Base-by-base conservation (phyloP, 2,329 filamentous ascomycete genomes). In the Chaetomiaceae sp. region DNA sequence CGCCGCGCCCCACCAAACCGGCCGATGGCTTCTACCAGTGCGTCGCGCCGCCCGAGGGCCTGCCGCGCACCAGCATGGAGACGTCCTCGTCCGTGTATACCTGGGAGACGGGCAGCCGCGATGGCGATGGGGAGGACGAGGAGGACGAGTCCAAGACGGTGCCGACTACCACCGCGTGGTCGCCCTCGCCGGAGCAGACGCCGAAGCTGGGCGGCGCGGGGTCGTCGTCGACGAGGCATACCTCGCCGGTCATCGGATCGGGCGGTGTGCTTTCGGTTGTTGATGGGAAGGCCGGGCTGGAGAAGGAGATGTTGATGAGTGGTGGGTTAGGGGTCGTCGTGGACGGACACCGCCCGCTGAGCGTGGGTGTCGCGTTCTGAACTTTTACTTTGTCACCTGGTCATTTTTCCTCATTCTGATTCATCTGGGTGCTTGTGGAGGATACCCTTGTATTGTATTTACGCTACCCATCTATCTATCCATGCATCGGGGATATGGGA, bases 11-110 rank as follows among this genome's bases (percentile, higher is more conserved):
- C 9, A 62, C 80, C 35, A 75, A 66, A 34, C 67, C 63, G 19
- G 63, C 61, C 9, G 74, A 80, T 24, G 78, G 76, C 4, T 82
- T 78, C 60, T 83, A 83, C 57, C 74, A 80, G 59, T 76, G 73
- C 44, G 65, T 79, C 14, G 65, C 68, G 26, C 64, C 62, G 46
- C 57, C 66, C 39, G 58, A 58, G 32, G 59, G 53, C 19, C 62
- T 56, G 32, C 56, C 54, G 17, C 60, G 65, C 20, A 61, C 62
- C 24, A 78, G 74, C 56, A 61, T 69, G 42, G 71, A 72, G 45
- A 73, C 53, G 22, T 50, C 45, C 4, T 71, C 42, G 38, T 55
- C 52, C 11, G 51, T 56, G n/a, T 75, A 72, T 42, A 75, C 75
- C 5, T 76, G 75, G 66, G 70, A 70, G 46, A 72, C 65, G 37